Base-by-base conservation (phyloP, 2,329 filamentous ascomycete genomes). In the Zasmidium angulare region DNA sequence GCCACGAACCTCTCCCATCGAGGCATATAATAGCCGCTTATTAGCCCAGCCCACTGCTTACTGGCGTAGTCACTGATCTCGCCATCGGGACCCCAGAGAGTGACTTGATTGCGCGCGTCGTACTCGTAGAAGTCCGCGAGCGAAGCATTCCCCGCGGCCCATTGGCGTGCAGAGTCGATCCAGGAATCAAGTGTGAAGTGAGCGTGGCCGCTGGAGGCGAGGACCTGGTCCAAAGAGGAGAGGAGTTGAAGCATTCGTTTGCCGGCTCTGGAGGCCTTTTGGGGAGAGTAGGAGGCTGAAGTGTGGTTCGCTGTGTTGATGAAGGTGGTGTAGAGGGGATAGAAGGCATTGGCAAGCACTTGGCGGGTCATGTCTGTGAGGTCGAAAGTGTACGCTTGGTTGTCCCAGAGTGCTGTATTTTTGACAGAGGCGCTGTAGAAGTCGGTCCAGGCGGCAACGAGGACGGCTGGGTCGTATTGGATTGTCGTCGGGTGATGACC, bases 41-140 rank as follows among this genome's bases (percentile, higher is more conserved):
- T 75, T 0, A 84, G 69, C 1, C 80, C 81, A 9, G 71, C 74
- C 81, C 80, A 83, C 21, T 71, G 70, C 68, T 81, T 82, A 3
- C 75, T 77, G 2, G 80, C 79, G 59, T 83, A 83, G 67, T 83
- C 81, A 36, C 67, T 75, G 46, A 83, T 79, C 64, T 82, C 70
- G 14, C 78, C 79, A 0, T 64, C 67, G 0, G 79, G 79, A 0
- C 79, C 80, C 81, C 80, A 83, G 11, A 80, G 72, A 4, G 81
- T 82, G 58, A 83, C 71, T 59, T 82, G 80, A 51, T 82, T 82
- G 12, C 78, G 72, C 6, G 80, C 80, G 49, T 81, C 75, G 66
- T 78, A 80, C 56, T 77, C 75, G 46, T 78, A 75, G 62, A 77
- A 79, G 20, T 74, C 67, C 20, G 74, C 62, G 0, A 69, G 60